These are phyloP conservation scores for Brassica juncea DNA, from an alignment of 345 rosid genomes.

Conservation along the genomic window DNA sequence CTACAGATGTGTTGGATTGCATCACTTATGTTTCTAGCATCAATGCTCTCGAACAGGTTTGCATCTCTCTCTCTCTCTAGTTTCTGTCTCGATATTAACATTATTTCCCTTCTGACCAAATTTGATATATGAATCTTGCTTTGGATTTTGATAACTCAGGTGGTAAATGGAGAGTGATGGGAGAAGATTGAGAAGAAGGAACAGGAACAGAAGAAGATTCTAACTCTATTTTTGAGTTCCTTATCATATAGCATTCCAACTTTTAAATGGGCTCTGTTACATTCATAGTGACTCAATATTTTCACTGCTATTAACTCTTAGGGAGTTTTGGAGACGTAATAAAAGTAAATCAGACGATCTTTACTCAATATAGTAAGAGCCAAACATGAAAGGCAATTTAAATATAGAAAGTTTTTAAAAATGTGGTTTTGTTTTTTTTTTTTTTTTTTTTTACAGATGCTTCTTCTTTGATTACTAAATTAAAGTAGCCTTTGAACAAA, in stretches of 20 bases:
- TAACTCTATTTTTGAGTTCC: background rate
- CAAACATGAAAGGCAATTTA: background rate
- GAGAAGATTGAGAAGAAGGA: slow-evolving; percentile 49
- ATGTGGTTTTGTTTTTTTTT: background rate
- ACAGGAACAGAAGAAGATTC: slow-evolving; percentile 31
- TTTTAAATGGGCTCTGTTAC: background rate
- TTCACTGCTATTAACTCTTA: too few relatives aligned
- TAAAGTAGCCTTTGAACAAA: slow-evolving; percentile 26
- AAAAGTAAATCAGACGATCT: background rate
- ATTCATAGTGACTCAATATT: background rate
- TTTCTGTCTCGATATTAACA: background rate
- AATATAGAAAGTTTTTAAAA: background rate
- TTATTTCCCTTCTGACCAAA: background rate
- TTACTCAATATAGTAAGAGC: background rate
- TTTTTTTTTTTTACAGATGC: slow-evolving; percentile 13
- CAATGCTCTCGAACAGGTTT: slow-evolving; percentile 55
- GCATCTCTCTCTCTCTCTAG: background rate
- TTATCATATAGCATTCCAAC: background rate
- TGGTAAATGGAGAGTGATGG: slow-evolving; percentile 43
- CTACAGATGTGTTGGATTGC: slow-evolving; percentile 8
- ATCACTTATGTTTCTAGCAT: slow-evolving; percentile 64
- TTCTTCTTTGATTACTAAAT: slow-evolving; percentile 28
- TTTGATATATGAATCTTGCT: slow-evolving; percentile 2
- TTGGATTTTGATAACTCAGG: slow-evolving; percentile 10
- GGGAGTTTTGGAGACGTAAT: too few relatives aligned